Evolutionary conservation across 495 filamentous ascomycete species (phyloP), one percentile per base, ranked within the genome.

Genomic region (Penicillium tannophilum): DNA sequence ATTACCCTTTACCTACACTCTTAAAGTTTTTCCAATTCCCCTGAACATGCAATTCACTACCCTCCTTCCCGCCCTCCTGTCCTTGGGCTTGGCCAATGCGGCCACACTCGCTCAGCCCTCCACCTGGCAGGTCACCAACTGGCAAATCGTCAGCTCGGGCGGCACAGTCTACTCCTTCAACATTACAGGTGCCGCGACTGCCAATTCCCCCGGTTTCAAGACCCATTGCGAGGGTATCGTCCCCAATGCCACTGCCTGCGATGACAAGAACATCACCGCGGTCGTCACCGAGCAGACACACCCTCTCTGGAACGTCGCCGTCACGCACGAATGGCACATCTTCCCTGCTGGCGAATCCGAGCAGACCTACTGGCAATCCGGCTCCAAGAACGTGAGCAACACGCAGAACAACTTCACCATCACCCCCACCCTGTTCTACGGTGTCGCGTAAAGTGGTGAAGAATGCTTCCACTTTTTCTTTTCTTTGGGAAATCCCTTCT

Each of bases 161-260:
- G 74, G 68, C 35, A 76, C 72, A 52, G 45, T 59, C 56, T 78
- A 73, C 57, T 52, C 56, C 42, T 79, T 78, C 62, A 67, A 73
- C 50, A 73, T 79, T 53, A 35, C 39, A 50, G 71, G 68, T 36
- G 24, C 63, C 11, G 54, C 51, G 11, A 67, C 67, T 35, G 19
- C 47, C 4, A 70, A 73, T 52, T 72, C 71, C 2, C 77, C 77
- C n/a, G 67, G 64, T 24, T 79, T 79, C 68, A 68, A 68, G 52
- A 76, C 76, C 30, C 64, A 66, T 56, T 79, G 76, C 66, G 62
- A 67, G 33, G 74, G 75, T n/a, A 60, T 59, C n/a, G 61, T 64
- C 11, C 46, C 33, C 30, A 55, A 72, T 28, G 47, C 55, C 1
- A 70, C 66, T 17, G 60, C 35, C 36, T 78, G 75, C 55, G 58